These are phyloP conservation scores for Hypoxylon sp. DNA, from an alignment of 2,329 filamentous ascomycete genomes.

Conservation along the genomic window DNA sequence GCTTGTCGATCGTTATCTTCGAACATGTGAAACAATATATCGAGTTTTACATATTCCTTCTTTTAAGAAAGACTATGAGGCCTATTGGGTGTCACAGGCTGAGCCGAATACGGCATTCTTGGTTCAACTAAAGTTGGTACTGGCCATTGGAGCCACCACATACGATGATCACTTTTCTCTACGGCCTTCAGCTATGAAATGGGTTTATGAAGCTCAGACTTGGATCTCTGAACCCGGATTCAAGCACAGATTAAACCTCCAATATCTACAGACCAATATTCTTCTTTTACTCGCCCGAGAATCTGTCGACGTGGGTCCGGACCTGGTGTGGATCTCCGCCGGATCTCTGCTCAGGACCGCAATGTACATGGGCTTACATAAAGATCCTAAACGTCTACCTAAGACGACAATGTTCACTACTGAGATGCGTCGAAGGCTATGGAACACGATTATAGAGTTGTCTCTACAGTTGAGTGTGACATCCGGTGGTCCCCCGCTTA, in stretches of 20 bases:
- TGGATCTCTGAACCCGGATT: constrained; percentile 69
- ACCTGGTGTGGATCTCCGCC: constrained; percentile 64
- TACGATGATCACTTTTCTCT: constrained; percentile 67
- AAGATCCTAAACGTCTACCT: constrained; percentile 61
- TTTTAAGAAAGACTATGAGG: constrained; percentile 65
- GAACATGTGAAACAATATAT: constrained; percentile 63
- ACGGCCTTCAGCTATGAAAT: constrained; percentile 65
- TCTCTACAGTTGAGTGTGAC: constrained; percentile 62
- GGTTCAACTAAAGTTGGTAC: constrained; percentile 70
- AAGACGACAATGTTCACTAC: constrained; percentile 54
- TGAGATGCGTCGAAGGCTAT: constrained; percentile 67
- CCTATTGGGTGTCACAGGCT: constrained; percentile 60
- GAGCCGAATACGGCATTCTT: constrained; percentile 62
- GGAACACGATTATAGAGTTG: constrained; percentile 68
- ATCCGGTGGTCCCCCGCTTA: constrained; percentile 63
- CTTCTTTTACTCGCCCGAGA: constrained; percentile 63
- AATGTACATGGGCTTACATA: constrained; percentile 66
- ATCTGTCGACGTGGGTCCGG: constrained; percentile 57
- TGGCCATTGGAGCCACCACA: constrained; percentile 69
- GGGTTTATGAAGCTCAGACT: constrained; percentile 71
- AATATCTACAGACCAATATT: constrained; percentile 65
- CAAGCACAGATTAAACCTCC: constrained; percentile 66
- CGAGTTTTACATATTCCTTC: constrained; percentile 67
- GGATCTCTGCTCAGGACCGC: constrained; percentile 63
- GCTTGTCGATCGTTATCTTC: constrained; percentile 66